Base-by-base conservation (phyloP, 441 rosid genomes). In the Euphorbia schlechtendalii region DNA sequence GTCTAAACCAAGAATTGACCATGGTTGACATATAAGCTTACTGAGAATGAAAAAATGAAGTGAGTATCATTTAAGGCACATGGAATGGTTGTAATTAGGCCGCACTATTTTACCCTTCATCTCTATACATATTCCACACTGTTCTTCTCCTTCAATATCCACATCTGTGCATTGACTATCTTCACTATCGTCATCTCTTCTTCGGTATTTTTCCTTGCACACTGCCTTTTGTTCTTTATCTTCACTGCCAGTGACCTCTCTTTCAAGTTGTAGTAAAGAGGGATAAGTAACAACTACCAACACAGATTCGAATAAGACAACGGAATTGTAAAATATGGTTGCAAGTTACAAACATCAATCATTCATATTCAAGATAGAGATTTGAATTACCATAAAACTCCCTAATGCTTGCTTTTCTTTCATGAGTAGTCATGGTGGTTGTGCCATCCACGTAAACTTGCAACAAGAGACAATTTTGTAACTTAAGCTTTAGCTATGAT, bases 71-170 rank as follows among this genome's bases (percentile, higher is more conserved):
- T 80, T 84, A 73, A 83, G 72, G 79, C 90, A 86, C 85, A 83
- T 69, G 56, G 80, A 72, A 63, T 86, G 93, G 71, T 63, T 73
- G 81, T 88, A 86, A 74, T 81, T 72, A 8, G 93, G 93, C 20
- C 84, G 56, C 38, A 86, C 84, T 36, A 86, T 76, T 78, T 81
- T 83, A 64, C 81, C 81, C 51, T 78, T 80, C 62, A 45, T 69
- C 80, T 86, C 89, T 89, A 84, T 78, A 78, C 92, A 86, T 55
- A 86, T 84, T 41, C 86, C 92, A 65, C 89, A 86, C 67, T 84
- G 89, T 34, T 82, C 92, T 63, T 86, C 92, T 72, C 87, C 79
- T 71, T 86, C 92, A 46, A 61, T n/a, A n/a, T n/a, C n/a, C n/a
- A n/a, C n/a, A n/a, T n/a, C n/a, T n/a, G n/a, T n/a, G n/a, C n/a